These are phyloP conservation scores for Lentinus brumalis DNA, from an alignment of 768 basidiomycete genomes.

Conservation along the genomic window DNA sequence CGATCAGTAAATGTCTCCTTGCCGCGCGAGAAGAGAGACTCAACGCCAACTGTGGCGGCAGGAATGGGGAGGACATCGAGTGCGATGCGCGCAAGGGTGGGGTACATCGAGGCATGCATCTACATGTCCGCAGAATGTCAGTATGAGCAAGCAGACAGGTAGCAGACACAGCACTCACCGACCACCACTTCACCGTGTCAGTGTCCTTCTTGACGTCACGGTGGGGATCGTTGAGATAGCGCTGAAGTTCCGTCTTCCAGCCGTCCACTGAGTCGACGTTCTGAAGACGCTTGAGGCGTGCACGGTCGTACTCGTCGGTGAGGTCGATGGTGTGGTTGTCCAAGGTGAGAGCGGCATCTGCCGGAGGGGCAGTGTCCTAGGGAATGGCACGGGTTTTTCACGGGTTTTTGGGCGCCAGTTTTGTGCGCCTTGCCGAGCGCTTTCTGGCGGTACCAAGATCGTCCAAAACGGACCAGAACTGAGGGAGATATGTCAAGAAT, in stretches of 20 bases:
- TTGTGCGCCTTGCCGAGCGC: too few species aligned
- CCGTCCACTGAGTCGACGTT: conserved; percentile 20
- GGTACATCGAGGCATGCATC: not conserved
- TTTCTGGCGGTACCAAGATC: too few species aligned
- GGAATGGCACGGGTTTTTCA: not conserved
- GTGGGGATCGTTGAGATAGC: conserved; percentile 19
- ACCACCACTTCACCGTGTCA: conserved; percentile 22
- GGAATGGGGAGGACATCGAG: conserved; percentile 12
- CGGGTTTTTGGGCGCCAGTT: too few species aligned
- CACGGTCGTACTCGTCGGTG: not conserved
- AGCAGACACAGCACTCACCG: too few species aligned
- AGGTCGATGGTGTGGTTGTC: not conserved
- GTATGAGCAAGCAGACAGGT: too few species aligned
- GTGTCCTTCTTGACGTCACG: conserved; percentile 16
- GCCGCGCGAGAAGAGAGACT: conserved; percentile 19
- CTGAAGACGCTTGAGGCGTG: not conserved
- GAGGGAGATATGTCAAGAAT: too few species aligned
- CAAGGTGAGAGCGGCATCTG: too few species aligned
- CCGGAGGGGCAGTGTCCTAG: not conserved
- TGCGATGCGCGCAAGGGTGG: conserved; percentile 10
- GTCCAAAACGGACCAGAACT: too few species aligned
- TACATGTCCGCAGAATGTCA: too few species aligned
- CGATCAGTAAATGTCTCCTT: conserved; percentile 1
- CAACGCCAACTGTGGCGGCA: conserved; percentile 10
- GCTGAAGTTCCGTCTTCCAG: conserved; percentile 7